Base-by-base conservation (phyloP, 768 basidiomycete species). In the Lactarius evosmus region DNA sequence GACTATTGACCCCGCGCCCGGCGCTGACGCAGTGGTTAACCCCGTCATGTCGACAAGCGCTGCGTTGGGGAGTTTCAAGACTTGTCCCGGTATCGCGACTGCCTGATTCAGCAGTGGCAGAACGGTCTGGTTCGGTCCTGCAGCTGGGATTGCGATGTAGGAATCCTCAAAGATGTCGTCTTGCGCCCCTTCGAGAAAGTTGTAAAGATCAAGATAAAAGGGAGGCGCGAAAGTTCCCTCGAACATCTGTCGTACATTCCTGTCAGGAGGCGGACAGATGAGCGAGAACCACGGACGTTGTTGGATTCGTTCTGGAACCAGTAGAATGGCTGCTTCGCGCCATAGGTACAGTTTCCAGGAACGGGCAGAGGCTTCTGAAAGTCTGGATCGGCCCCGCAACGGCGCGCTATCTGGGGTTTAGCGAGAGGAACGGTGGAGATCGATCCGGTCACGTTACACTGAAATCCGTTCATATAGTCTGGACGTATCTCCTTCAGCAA, bases 181-280 rank as follows among this genome's bases (percentile, higher is more conserved):
- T 70, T 91, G 88, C 0, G 87, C 75, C 4, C 89, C 88, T 67
- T 91, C 83, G 19, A 66, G 61, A 71, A 87, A 90, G 66, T 85
- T 85, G 77, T 87, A 90, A 8, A 82, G 73, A 57, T 81, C 79
- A 68, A 80, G 84, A 74, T 90, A 89, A 58, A 80, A 80, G 0
- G 83, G 85, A 17, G 85, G 84, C 17, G 83, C 74, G 68, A 75
- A 80, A 0, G 78, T 70, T 51, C 79, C 83, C 73, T 85, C 85
- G 60, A 84, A 84, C 80, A 86, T 83, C 83, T 85, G 67, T 29
- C 46, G 32, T 34, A 25, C 25, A 25, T 41, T 14, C 19, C 52
- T 51, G 41, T 16, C 54, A 41, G 56, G 25, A 30, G 22, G 27
- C 29, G n/a, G 3, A 34, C 14, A 34, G n/a, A 25, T 6, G 30